Conservation (phyloP, 179 eudicot genomes). For the Silene coronaria region DNA sequence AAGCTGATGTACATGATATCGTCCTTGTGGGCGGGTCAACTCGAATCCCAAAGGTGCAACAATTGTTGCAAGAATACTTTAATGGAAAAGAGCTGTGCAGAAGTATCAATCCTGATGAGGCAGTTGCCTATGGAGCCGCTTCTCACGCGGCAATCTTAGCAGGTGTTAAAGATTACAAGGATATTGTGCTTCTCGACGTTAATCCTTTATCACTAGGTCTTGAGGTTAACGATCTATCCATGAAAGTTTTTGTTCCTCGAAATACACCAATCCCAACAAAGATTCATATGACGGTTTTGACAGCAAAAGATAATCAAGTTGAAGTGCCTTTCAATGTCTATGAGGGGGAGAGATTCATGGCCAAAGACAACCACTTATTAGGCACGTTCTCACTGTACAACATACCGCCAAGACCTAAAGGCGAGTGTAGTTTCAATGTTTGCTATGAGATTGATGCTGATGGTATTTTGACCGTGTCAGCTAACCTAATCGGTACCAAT, state of each 20-base stretch:
- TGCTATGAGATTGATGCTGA: not conserved
- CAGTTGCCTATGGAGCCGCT: slow-evolving; percentile 20
- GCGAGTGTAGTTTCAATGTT: not conserved
- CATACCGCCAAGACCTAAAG: slow-evolving; percentile 2
- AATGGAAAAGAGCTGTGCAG: slow-evolving; percentile 17
- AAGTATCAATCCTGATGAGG: slow-evolving; percentile 17
- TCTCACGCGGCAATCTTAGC: slow-evolving; percentile 17
- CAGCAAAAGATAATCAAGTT: not conserved
- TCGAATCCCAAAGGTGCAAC: slow-evolving; percentile 10
- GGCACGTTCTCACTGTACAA: not conserved
- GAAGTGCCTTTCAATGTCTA: fast-evolving
- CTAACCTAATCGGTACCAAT: not conserved
- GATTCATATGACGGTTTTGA: fast-evolving
- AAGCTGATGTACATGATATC: slow-evolving; percentile 8
- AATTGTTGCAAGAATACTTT: slow-evolving; percentile 10
- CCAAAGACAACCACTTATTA: not conserved
- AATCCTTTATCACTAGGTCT: slow-evolving; percentile 15
- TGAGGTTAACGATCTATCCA: not conserved
- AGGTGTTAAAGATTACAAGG: not conserved
- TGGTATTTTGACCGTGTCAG: slow-evolving; percentile 7
- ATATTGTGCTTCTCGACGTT: slow-evolving; percentile 11
- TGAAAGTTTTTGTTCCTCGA: not conserved
- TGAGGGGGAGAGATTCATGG: not conserved
- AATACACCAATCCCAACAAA: slow-evolving; percentile 11
- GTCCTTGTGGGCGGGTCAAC: slow-evolving; percentile 17